A percentile compares a stretch with the other conserved stretches of the same genome.
Conservation (phyloP, 441 rosid species). For the Aquilaria agallochum region DNA sequence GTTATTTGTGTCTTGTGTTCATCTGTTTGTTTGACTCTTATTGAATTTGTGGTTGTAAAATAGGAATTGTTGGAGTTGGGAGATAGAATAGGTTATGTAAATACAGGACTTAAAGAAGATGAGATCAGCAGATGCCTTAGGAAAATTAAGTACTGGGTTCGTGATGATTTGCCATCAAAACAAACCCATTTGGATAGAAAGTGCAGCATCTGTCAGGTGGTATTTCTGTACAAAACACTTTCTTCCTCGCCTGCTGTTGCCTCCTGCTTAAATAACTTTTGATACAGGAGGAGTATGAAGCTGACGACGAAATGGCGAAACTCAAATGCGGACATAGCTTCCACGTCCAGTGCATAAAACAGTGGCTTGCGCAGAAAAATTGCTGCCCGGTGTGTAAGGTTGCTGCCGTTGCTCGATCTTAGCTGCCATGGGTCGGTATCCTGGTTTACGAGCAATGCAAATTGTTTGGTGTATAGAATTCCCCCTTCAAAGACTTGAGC, state of each 20-base stretch:
- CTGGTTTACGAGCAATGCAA: constrained; percentile 4
- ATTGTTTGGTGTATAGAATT: constrained; percentile 27
- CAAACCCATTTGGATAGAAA: constrained; percentile 44
- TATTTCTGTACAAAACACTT: not conserved
- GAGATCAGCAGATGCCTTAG: constrained; percentile 62
- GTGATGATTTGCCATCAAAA: constrained; percentile 28
- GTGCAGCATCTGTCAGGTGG: constrained; percentile 91
- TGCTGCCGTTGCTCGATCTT: constrained; percentile 35
- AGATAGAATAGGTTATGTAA: constrained; percentile 82
- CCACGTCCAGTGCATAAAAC: constrained; percentile 79
- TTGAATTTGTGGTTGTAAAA: constrained; percentile 1
- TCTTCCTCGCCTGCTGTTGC: not conserved
- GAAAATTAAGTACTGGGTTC: constrained; percentile 41
- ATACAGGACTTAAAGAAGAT: constrained; percentile 77
- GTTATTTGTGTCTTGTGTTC: not conserved
- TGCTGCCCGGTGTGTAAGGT: constrained; percentile 79
- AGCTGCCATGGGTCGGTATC: constrained; percentile 11
- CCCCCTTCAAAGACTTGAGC: constrained; percentile 20
- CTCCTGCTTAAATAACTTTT: not conserved
- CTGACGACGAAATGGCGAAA: constrained; percentile 63
- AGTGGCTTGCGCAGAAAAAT: constrained; percentile 82
- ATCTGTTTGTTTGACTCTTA: not conserved
- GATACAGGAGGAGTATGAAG: constrained; percentile 76
- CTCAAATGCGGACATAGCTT: constrained; percentile 75
- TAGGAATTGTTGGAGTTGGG: constrained; percentile 95